A percentile compares a stretch with the other conserved stretches of the same genome.
These are phyloP conservation scores for Microdochium nivale DNA, from an alignment of 2,329 filamentous ascomycete genomes.

Conservation along the genomic window DNA sequence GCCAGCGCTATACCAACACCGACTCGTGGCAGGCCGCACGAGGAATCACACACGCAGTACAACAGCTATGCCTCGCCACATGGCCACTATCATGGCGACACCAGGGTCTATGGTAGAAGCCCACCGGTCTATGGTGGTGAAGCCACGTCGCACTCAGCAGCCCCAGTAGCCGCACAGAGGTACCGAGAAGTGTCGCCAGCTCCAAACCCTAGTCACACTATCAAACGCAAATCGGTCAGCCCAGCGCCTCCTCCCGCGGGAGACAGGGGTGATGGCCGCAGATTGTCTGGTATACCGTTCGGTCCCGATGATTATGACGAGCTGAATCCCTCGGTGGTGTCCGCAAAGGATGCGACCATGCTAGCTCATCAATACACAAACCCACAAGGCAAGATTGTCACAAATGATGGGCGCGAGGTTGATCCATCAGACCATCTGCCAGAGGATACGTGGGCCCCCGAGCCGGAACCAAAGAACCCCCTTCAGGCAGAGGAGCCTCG, in stretches of 20 bases:
- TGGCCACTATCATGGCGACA: slow-evolving; percentile 8
- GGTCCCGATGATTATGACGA: slow-evolving; percentile 68
- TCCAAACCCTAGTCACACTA: slow-evolving; percentile 40
- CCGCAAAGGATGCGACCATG: slow-evolving; percentile 19
- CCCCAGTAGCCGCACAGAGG: slow-evolving; percentile 1
- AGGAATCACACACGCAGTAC: slow-evolving; percentile 19
- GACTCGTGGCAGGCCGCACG: slow-evolving; percentile 29
- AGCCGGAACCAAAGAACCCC: slow-evolving; percentile 56
- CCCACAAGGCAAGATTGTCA: slow-evolving; percentile 61
- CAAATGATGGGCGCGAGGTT: slow-evolving; percentile 65
- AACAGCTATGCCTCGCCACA: slow-evolving; percentile 13
- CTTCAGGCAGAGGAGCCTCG: slow-evolving; percentile 14
- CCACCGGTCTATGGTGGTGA: slow-evolving; percentile 18
- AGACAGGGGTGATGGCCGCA: slow-evolving; percentile 25
- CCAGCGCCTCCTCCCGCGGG: slow-evolving; percentile 49
- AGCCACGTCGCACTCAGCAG: slow-evolving; percentile 10
- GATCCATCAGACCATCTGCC: slow-evolving; percentile 77
- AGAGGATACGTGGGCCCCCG: slow-evolving; percentile 68
- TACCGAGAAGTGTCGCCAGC: slow-evolving; percentile 27
- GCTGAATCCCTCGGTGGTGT: slow-evolving; percentile 51
- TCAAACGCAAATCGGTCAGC: slow-evolving; percentile 66
- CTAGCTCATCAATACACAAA: slow-evolving; percentile 35
- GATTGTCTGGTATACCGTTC: slow-evolving; percentile 58
- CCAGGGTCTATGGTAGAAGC: slow-evolving; percentile 23
- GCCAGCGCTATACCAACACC: slow-evolving; percentile 30